phyloP scores from a whole-genome alignment of 2,329 filamentous ascomycete species.

The Blastomyces parvus region DNA sequence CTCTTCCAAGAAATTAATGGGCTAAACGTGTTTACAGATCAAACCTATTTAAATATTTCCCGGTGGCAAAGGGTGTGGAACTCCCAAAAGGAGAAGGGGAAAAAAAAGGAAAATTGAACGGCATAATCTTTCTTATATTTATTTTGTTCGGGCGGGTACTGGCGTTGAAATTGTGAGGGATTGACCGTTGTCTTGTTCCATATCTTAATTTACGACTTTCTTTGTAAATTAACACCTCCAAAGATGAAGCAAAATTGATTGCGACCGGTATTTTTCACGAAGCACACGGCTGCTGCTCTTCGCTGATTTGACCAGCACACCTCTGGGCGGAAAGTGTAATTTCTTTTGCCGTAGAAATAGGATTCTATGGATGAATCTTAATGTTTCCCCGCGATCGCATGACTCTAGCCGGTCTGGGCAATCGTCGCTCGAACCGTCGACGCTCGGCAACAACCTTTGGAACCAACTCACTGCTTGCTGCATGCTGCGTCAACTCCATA shows the following conservation, averaged over 20 bases:
- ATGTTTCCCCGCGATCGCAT: constrained; percentile 28
- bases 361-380: neutral
- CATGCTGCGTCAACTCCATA: neutral
- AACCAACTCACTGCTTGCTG: neutral
- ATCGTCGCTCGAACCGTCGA: neutral
- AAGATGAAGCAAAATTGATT: neutral
- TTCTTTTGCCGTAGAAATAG: neutral
- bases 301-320: neutral
- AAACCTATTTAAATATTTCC: constrained; percentile 39
- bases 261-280: neutral
- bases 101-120: neutral
- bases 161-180: constrained; percentile 1
- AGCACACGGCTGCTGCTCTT: neutral
- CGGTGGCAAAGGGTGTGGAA: neutral
- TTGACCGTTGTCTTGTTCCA: neutral
- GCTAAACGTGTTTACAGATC: constrained; percentile 27
- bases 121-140: neutral
- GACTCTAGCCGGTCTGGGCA: constrained; percentile 19
- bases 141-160: neutral
- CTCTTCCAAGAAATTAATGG: constrained; percentile 18
- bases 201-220: constrained; percentile 1
- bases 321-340: neutral
- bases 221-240: constrained; percentile 3
- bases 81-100: neutral
- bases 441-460: neutral